Conservation (phyloP, 2,329 filamentous ascomycete genomes). For the Colletotrichum sp. region DNA sequence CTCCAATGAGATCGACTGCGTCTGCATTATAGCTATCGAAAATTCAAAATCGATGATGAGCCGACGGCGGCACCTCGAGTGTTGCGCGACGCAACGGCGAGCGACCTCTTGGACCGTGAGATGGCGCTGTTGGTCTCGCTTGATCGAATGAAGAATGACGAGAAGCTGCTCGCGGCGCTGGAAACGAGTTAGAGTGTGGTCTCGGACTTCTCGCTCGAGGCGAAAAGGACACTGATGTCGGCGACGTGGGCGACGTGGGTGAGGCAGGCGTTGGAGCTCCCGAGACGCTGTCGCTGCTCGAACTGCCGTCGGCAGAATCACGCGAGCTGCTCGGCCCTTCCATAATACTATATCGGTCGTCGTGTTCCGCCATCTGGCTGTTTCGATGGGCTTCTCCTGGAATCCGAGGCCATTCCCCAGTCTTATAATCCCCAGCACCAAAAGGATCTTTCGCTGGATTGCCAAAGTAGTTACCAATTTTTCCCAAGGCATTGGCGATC, state of each 20-base stretch:
- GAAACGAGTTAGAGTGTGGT: neutral
- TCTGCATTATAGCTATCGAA: neutral
- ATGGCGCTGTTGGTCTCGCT: neutral
- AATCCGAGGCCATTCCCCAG: slow-evolving; percentile 57
- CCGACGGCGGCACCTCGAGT: neutral
- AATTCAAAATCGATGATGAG: neutral
- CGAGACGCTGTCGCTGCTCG: slow-evolving; percentile 11
- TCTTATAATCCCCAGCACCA: slow-evolving; percentile 53
- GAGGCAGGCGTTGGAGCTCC: neutral
- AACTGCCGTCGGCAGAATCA: slow-evolving; percentile 33
- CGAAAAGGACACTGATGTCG: neutral
- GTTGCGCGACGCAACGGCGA: neutral
- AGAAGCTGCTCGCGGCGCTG: neutral
- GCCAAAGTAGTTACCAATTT: slow-evolving; percentile 49
- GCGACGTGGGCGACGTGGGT: neutral
- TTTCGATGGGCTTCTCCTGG: slow-evolving; percentile 59
- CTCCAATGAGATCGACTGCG: neutral
- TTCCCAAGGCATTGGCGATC: slow-evolving; percentile 47
- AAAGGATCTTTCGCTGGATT: slow-evolving; percentile 52
- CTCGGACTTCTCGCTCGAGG: neutral
- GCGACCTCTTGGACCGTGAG: neutral
- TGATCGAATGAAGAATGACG: neutral
- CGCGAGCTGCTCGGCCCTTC: slow-evolving; percentile 26
- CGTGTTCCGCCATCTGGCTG: slow-evolving; percentile 37
- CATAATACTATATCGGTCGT: slow-evolving; percentile 42